Evolutionary conservation across 2,329 filamentous ascomycete species (phyloP).

Genomic region (Aciculosporium take): DNA sequence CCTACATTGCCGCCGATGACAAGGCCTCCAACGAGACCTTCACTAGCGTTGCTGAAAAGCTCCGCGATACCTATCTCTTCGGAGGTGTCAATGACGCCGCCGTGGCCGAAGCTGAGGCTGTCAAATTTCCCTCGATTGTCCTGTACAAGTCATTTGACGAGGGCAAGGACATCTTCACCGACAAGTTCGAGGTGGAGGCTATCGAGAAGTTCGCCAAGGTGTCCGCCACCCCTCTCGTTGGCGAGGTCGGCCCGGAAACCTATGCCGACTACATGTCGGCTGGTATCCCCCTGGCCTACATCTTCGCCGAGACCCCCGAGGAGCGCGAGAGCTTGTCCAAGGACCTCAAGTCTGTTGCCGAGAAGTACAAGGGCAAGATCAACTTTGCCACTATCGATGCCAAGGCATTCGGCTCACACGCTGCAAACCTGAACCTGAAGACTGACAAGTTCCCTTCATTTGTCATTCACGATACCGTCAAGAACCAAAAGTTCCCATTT

Average conservation of each 20-base stretch:
- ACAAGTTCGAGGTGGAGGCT: constrained; percentile 66
- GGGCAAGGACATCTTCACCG: constrained; percentile 70
- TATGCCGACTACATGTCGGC: constrained; percentile 91
- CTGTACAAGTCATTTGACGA: constrained; percentile 98
- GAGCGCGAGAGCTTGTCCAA: constrained; percentile 70
- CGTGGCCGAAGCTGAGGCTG: constrained; percentile 79
- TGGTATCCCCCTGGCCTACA: constrained; percentile 87
- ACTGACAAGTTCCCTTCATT: constrained; percentile 92
- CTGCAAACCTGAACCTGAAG: constrained; percentile 92
- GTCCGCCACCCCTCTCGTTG: constrained; percentile 76
- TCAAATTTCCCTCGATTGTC: constrained; percentile 73
- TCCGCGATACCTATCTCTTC: constrained; percentile 87
- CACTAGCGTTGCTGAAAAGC: constrained; percentile 53
- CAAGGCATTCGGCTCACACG: constrained; percentile 85
- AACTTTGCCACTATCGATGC: constrained; percentile 98
- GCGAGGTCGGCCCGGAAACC: constrained; percentile 93
- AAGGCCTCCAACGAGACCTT: constrained; percentile 83
- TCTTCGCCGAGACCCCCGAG: constrained; percentile 86
- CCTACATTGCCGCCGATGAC: constrained; percentile 67
- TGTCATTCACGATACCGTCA: constrained; percentile 87
- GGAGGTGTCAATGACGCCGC: constrained; percentile 71
- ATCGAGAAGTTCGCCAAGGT: constrained; percentile 76
- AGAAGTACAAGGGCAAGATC: constrained; percentile 85
- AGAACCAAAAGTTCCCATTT: constrained; percentile 96
- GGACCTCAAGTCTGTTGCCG: constrained; percentile 69